Evolutionary conservation across 768 basidiomycete species (phyloP).

Genomic region (Trichaptum fuscoviolaceum): DNA sequence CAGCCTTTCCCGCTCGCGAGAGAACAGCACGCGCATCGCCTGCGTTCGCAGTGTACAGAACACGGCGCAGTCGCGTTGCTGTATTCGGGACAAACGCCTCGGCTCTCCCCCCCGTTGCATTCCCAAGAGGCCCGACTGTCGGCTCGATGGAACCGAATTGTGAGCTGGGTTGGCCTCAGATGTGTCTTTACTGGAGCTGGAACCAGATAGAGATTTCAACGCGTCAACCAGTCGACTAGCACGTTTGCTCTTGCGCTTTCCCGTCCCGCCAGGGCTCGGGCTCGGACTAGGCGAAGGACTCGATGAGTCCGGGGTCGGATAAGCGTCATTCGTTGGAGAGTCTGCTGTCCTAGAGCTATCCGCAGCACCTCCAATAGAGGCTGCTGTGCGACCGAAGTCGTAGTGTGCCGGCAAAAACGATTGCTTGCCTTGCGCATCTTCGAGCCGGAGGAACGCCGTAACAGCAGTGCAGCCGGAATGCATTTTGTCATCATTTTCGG

Average conservation of each 20-base stretch:
- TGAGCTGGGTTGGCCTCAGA: background rate
- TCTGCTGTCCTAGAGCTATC: slow-evolving; percentile 11
- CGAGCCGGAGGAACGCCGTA: slow-evolving; percentile 89
- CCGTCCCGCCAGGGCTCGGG: background rate
- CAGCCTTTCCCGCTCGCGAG: slow-evolving; percentile 83
- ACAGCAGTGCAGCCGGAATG: slow-evolving; percentile 98
- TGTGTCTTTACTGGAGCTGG: slow-evolving; percentile 2
- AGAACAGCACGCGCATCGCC: slow-evolving; percentile 95
- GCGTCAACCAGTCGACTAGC: slow-evolving; percentile 43
- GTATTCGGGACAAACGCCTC: too few relatives aligned
- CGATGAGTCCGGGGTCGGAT: slow-evolving; percentile 27
- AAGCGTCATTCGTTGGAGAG: slow-evolving; percentile 29
- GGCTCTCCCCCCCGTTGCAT: background rate
- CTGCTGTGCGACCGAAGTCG: too few relatives aligned
- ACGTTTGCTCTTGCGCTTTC: slow-evolving; percentile 35
- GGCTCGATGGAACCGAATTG: background rate
- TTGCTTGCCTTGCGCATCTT: slow-evolving; percentile 73
- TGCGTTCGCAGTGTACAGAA: slow-evolving; percentile 93
- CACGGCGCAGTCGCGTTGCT: slow-evolving; percentile 52
- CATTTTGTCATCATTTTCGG: slow-evolving; percentile 86
- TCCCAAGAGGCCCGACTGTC: background rate
- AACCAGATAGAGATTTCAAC: slow-evolving; percentile 19
- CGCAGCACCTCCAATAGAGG: slow-evolving; percentile 4
- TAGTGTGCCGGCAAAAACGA: slow-evolving; percentile 44
- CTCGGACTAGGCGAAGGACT: background rate